These are phyloP conservation scores for Salvia hispanica DNA, from an alignment of 257 asterid genomes.

Conservation along the genomic window DNA sequence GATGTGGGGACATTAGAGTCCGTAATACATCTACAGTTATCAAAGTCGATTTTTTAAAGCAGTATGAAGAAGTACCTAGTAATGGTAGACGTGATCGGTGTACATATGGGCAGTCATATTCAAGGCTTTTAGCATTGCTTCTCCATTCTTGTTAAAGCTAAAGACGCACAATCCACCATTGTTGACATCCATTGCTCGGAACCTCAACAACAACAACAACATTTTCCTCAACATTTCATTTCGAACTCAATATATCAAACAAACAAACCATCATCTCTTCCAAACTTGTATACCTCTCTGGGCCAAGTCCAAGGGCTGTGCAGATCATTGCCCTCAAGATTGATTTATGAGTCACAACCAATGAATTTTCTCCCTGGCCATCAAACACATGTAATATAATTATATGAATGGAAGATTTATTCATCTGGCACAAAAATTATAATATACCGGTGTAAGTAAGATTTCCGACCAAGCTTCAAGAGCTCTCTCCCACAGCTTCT, in stretches of 20 bases:
- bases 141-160: conserved; percentile 60
- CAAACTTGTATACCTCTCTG: conserved; percentile 55
- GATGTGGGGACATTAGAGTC: too few relatives aligned
- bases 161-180: conserved; percentile 79
- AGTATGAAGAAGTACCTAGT: conserved; percentile 4
- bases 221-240: background rate
- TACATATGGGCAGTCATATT: conserved; percentile 94
- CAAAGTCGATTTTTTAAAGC: too few relatives aligned
- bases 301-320: conserved; percentile 78
- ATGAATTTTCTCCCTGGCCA: conserved; percentile 65
- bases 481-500: conserved; percentile 60
- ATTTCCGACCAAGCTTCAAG: conserved; percentile 76
- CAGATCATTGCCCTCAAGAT: conserved; percentile 82
- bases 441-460: conserved; percentile 62
- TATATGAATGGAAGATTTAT: background rate
- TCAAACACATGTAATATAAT: background rate
- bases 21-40: too few relatives aligned
- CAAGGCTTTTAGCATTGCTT: conserved; percentile 65
- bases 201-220: conserved; percentile 41
- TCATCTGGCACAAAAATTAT: background rate
- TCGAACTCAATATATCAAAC: background rate
- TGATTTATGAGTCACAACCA: conserved; percentile 83
- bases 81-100: conserved; percentile 59
- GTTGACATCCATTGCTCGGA: conserved; percentile 64
- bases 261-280: background rate